Percentiles rank a stretch among this genome's conserved stretches.
Evolutionary conservation across 257 asterid genomes (phyloP).

Genomic region (Solanum piurae): DNA sequence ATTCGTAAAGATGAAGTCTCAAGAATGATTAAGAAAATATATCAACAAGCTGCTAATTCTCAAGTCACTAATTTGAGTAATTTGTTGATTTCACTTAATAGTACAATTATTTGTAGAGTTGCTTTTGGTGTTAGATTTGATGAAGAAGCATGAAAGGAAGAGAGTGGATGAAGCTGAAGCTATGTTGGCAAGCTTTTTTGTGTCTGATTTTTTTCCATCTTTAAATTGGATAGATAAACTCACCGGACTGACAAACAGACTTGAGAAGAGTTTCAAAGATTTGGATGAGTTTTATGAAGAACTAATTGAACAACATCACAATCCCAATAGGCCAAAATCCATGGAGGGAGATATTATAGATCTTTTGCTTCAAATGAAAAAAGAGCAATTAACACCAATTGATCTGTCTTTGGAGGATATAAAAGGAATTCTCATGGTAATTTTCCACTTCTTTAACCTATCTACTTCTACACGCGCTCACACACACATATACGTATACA

Average conservation of each 20-base stretch:
- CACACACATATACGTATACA: not conserved
- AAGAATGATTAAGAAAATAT: not conserved
- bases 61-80: not conserved
- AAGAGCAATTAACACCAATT: not conserved
- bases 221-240: not conserved
- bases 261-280: not conserved
- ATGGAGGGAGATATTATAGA: slow-evolving; percentile 8
- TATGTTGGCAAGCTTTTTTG: not conserved
- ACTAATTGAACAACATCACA: slow-evolving; percentile 8
- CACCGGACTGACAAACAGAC: not conserved
- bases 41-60: not conserved
- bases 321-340: not conserved
- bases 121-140: not conserved
- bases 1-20: not conserved
- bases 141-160: not conserved
- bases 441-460: not conserved
- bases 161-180: not conserved
- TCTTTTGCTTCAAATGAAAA: slow-evolving; percentile 1
- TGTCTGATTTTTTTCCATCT: not conserved
- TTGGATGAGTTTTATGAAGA: slow-evolving; percentile 13
- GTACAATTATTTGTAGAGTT: not conserved
- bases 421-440: slow-evolving; percentile 9
- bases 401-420: slow-evolving; percentile 5
- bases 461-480: no score
- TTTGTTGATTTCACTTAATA: not conserved